Conservation (phyloP, 257 asterid species). For the Solanum pinnatisectum region DNA sequence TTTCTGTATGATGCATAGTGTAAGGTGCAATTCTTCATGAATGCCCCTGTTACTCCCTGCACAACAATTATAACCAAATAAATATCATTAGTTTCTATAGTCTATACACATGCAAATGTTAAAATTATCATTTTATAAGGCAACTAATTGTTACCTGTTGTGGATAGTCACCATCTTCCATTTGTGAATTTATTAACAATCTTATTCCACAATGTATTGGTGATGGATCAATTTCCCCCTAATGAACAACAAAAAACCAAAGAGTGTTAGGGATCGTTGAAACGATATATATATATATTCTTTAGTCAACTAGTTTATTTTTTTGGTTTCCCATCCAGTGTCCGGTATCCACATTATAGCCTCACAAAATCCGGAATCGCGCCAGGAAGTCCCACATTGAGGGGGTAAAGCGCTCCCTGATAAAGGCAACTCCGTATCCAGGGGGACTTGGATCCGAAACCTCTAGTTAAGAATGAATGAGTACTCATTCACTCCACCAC, state of each 20-base stretch:
- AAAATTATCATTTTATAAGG: not conserved
- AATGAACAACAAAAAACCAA: not conserved
- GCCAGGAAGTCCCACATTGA: not conserved
- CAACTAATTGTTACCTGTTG: slow-evolving; percentile 28
- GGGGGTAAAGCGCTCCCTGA: too few species aligned
- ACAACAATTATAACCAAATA: not conserved
- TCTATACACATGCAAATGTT: not conserved
- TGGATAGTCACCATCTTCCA: slow-evolving; percentile 40
- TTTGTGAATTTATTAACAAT: slow-evolving; percentile 35
- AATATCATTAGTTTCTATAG: too few species aligned
- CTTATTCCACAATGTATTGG: slow-evolving; percentile 36
- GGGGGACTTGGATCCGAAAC: too few species aligned
- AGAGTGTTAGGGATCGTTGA: not conserved
- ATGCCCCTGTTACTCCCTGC: slow-evolving; percentile 36
- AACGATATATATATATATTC: too few species aligned
- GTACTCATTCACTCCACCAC: not conserved
- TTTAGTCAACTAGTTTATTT: too few species aligned
- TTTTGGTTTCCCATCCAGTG: too few species aligned
- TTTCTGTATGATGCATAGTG: slow-evolving; percentile 31
- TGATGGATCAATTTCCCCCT: slow-evolving; percentile 28
- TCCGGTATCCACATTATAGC: too few species aligned
- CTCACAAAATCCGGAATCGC: not conserved
- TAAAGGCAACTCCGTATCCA: not conserved
- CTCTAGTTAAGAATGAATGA: too few species aligned
- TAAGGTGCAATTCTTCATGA: slow-evolving; percentile 29